Evolutionary conservation across 768 basidiomycete genomes (phyloP), one percentile per base, ranked within the genome.

Genomic region (Boletus rex-veris): DNA sequence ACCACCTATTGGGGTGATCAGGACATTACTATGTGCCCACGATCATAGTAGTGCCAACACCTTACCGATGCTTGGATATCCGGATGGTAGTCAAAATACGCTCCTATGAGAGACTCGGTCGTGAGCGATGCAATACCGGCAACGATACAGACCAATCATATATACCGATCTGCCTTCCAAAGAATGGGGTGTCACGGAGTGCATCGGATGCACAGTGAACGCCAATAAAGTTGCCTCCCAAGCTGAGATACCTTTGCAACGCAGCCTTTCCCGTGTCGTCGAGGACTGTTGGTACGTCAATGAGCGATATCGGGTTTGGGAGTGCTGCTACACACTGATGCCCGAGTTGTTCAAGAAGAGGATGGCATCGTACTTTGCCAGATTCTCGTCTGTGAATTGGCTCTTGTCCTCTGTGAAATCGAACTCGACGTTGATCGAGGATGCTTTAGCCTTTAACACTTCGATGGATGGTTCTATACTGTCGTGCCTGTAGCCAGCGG

Each of bases 71-170:
- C 74, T 66, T 86, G 84, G 12, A 90, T 65, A 0, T 69, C 73
- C 0, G 87, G 80, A 59, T 90, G 88, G 65, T 86, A 85, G 61
- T 88, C 84, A 58, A 90, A 91, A 41, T 76, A 77, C 10, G 89
- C 81, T 15, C 84, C 81, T 83, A 37, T 6, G 42, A 28, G 45
- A 31, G 33, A 33, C 43, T 9, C 28, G 21, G 10, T 9, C 4
- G 24, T 59, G 48, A 59, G 40, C 40, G 46, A 44, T 30, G 24
- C 53, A 10, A 41, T 2, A 18, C 6, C 15, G 41, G 18, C 6
- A 52, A 19, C 47, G 35, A 31, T 7, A 16, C 3, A 35, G 19
- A 7, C 28, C 10, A 4, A 24, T 24, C 3, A 21, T 21, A 24
- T 69, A 5, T 50, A 83, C 86, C 83, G 50, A 88, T 63, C 65